phyloP scores from a whole-genome alignment of 352 stramenopile genomes.

The Blastocystis hominis region DNA sequence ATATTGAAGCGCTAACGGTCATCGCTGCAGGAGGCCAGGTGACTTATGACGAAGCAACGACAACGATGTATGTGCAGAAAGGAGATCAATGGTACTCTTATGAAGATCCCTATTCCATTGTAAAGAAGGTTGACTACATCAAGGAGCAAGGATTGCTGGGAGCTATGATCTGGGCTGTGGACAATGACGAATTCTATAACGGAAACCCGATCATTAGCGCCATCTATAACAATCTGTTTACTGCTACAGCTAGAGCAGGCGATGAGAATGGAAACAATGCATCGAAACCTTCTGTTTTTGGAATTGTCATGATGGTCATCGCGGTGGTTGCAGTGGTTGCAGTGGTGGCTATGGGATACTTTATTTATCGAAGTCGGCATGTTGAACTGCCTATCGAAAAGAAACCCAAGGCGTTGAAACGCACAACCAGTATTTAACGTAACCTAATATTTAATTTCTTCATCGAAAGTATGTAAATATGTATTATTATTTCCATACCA shows the following conservation, averaged over 20 bases:
- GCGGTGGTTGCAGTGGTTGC: not conserved
- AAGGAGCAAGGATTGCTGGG: slow-evolving; percentile 4
- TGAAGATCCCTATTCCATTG: slow-evolving; percentile 1
- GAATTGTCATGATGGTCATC: not conserved
- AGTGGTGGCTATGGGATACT: too few relatives aligned
- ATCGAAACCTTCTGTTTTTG: not conserved
- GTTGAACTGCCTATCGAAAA: too few relatives aligned
- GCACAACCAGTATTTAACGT: too few relatives aligned
- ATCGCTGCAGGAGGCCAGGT: not conserved
- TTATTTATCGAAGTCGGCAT: too few relatives aligned
- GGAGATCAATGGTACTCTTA: slow-evolving; percentile 51
- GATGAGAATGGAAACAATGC: not conserved
- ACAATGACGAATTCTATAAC: slow-evolving; percentile 53
- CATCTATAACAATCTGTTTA: not conserved
- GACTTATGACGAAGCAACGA: not conserved
- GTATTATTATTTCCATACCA: too few relatives aligned
- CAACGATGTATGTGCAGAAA: slow-evolving; percentile 40
- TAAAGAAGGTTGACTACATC: slow-evolving; percentile 47
- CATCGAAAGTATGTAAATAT: too few relatives aligned
- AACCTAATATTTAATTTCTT: too few relatives aligned
- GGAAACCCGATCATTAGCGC: slow-evolving; percentile 16
- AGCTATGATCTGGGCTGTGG: slow-evolving; percentile 37
- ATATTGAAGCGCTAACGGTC: slow-evolving; percentile 26
- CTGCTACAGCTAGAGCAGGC: not conserved
- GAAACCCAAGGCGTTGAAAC: too few relatives aligned